Evolutionary conservation across 2,329 filamentous ascomycete species (phyloP), one percentile per base, ranked within the genome.

Genomic region (Colletotrichum sp.): DNA sequence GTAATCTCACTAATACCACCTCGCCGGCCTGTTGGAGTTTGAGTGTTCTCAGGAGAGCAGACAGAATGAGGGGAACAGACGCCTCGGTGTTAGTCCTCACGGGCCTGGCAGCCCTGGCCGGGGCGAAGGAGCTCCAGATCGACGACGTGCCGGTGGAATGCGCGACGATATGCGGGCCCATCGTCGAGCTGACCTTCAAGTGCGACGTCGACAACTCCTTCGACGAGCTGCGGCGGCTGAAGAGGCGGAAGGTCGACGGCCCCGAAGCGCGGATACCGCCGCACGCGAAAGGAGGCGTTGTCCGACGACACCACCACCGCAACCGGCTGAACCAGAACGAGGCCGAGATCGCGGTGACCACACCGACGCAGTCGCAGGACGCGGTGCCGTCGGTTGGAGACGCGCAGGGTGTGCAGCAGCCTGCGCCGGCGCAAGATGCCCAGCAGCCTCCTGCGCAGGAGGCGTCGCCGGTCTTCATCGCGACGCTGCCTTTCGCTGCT

Each of bases 141-240:
- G 78, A 83, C 27, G 81, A 84, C 31, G 82, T 86, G 18, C 84
- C 84, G 36, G 71, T 84, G 27, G 78, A 79, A 66, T 86, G 84
- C 72, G 83, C 83, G 43, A 82, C 81, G 51, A 85, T 86, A 66
- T 86, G 84, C 78, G 84, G 84, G 6, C 84, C 84, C 66, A 82
- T 86, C 63, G 83, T 86, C 70, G 84, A 86, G 77, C 77, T 86
- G n/a, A 82, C 83, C 36, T 78, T 78, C 12, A 80, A 81, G 58
- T 86, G 84, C 79, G 79, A 80, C 74, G 63, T 79, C 36, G 76
- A 77, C 31, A 66, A 69, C 58, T 67, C 62, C 43, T 73, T 73
- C 27, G 69, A 78, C 11, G 77, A 79, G 65, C 70, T 77, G 54
- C 73, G 76, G 57, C 76, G 76, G 29, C 69, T 82, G n/a, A 78